Conservation (phyloP, 148 eudicot genomes). For the Cornus florida region DNA sequence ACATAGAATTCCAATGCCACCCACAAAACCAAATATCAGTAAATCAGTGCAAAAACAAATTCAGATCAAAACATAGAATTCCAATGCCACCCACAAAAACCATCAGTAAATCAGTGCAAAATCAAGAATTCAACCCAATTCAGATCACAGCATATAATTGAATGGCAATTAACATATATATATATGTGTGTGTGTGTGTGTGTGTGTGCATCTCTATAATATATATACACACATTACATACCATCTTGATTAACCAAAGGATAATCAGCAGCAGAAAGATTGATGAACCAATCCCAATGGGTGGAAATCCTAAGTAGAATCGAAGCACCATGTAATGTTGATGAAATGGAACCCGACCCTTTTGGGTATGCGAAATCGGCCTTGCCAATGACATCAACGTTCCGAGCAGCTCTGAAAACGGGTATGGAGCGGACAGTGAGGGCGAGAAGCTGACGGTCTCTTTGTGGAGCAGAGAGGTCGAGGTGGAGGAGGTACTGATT, state of each 20-base stretch:
- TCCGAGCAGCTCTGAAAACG: constrained; percentile 60
- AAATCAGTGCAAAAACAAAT: constrained; percentile 9
- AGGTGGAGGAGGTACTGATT: constrained; percentile 73
- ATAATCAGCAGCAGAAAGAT: constrained; percentile 67
- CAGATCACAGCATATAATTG: background rate
- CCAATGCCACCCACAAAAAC: constrained; percentile 18
- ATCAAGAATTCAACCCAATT: background rate
- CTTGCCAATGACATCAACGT: constrained; percentile 74
- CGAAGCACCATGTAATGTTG: constrained; percentile 66
- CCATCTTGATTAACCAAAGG: constrained; percentile 96
- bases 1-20: background rate
- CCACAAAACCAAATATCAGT: constrained; percentile 22
- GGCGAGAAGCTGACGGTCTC: constrained; percentile 56
- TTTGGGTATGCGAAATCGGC: constrained; percentile 48
- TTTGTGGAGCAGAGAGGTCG: constrained; percentile 53
- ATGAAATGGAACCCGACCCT: constrained; percentile 60
- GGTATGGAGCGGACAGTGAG: constrained; percentile 38
- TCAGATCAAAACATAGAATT: background rate
- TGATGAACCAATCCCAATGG: constrained; percentile 86
- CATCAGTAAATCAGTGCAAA: constrained; percentile 14
- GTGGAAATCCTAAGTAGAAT: constrained; percentile 48
- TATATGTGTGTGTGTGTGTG: no score
- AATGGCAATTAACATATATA: no score
- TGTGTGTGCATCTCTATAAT: no score
- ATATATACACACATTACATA: constrained; percentile 21